Conservation (phyloP, 2,329 filamentous ascomycete species). For the Arthroderma sp. region DNA sequence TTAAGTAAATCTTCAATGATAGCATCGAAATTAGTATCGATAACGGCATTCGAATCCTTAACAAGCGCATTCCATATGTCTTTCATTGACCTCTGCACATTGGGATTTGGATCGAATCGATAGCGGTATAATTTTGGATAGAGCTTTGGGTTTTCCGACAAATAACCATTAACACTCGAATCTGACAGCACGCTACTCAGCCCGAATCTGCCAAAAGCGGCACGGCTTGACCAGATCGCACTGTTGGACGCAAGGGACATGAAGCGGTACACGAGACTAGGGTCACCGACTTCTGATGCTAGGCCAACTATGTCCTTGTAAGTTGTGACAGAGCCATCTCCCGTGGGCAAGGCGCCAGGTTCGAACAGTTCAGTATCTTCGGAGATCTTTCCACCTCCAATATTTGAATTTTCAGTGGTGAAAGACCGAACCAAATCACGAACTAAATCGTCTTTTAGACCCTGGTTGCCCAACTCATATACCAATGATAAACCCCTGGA, state of each 20-base stretch:
- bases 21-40: conserved; percentile 70
- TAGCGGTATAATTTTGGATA: conserved; percentile 94
- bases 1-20: conserved; percentile 80
- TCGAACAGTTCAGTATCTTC: conserved; percentile 90
- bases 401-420: conserved; percentile 50
- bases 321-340: conserved; percentile 81
- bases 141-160: conserved; percentile 76
- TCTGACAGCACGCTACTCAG: conserved; percentile 85
- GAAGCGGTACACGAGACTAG: conserved; percentile 92
- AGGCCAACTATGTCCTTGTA: conserved; percentile 96
- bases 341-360: conserved; percentile 75
- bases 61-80: conserved; percentile 96
- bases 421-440: conserved; percentile 81
- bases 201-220: conserved; percentile 87
- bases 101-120: conserved; percentile 84
- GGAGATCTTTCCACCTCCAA: conserved; percentile 63
- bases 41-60: conserved; percentile 64
- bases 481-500: conserved; percentile 83
- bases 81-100: conserved; percentile 90
- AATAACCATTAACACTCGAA: conserved; percentile 53
- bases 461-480: conserved; percentile 79
- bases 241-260: conserved; percentile 96
- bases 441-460: conserved; percentile 68
- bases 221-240: conserved; percentile 92
- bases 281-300: conserved; percentile 92